A percentile compares a stretch with the other conserved stretches of the same genome.
Evolutionary conservation across 495 filamentous ascomycete genomes (phyloP).

Genomic region (Tuber magnatum): DNA sequence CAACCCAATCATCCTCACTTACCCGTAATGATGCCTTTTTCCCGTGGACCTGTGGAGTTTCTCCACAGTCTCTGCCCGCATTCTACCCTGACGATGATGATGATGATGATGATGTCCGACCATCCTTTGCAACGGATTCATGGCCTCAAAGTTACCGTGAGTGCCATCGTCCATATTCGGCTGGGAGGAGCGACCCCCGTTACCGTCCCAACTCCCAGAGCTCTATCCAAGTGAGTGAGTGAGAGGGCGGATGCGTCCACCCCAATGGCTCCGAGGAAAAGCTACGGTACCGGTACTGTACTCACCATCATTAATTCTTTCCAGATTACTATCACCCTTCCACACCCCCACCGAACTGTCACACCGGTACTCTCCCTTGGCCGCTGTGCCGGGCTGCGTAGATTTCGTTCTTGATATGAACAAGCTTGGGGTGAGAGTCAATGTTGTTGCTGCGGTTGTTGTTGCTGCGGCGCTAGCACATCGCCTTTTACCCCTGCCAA

Average conservation of each 20-base stretch:
- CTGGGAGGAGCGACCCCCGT: background rate
- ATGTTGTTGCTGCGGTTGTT: conserved; percentile 5
- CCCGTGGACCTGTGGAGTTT: background rate
- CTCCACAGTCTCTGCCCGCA: background rate
- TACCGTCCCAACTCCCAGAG: background rate
- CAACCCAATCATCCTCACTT: no score
- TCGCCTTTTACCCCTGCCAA: conserved; percentile 23
- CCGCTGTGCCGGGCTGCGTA: background rate
- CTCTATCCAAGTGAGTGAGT: background rate
- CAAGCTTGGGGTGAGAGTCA: background rate
- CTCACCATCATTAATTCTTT: background rate
- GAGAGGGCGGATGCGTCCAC: background rate
- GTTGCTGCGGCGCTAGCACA: background rate
- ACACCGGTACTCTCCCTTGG: background rate
- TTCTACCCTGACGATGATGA: background rate
- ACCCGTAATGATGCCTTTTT: background rate
- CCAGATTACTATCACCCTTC: no score
- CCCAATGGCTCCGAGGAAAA: background rate
- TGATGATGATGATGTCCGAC: background rate
- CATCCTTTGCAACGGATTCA: background rate
- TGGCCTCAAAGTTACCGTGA: background rate
- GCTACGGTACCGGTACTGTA: no score
- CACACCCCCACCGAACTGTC: no score
- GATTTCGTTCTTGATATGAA: background rate
- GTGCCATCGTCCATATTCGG: background rate